These are phyloP conservation scores for Diutina siamensis DNA, from an alignment of 1,139 yeast genomes.

Conservation along the genomic window DNA sequence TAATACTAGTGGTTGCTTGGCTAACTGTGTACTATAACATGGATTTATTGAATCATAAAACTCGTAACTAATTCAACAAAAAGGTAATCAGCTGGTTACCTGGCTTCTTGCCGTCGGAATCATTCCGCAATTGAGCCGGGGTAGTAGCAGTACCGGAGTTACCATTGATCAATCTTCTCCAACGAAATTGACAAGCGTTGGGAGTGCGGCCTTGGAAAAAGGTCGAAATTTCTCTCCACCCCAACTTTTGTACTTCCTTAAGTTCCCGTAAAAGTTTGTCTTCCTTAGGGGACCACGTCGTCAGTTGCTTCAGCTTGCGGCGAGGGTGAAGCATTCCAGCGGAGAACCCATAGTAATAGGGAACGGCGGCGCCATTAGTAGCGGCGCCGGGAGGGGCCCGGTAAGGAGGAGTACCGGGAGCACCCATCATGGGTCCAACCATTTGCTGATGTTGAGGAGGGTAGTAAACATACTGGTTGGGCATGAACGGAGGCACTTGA, in stretches of 20 bases:
- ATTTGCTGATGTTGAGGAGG: slow-evolving; percentile 4
- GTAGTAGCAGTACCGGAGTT: slow-evolving; percentile 7
- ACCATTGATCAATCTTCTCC: slow-evolving; percentile 5
- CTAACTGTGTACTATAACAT: neutral
- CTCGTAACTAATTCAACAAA: slow-evolving; percentile 13
- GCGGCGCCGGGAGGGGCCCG: slow-evolving; percentile 2
- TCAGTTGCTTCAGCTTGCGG: slow-evolving; percentile 21
- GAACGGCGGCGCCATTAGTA: neutral
- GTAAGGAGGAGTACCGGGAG: neutral
- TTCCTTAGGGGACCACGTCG: slow-evolving; percentile 31
- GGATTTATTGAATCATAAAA: neutral
- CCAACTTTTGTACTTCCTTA: slow-evolving; percentile 17
- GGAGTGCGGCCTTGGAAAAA: slow-evolving; percentile 5
- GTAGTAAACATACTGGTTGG: slow-evolving; percentile 4
- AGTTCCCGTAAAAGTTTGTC: slow-evolving; percentile 26
- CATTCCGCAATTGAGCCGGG: neutral
- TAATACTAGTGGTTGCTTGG: too few relatives aligned
- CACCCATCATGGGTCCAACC: neutral
- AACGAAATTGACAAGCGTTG: slow-evolving; percentile 5
- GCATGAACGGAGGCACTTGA: neutral
- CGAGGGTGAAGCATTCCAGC: slow-evolving; percentile 7
- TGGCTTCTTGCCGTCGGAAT: slow-evolving; percentile 10
- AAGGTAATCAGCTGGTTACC: slow-evolving; percentile 19
- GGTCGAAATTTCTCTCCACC: slow-evolving; percentile 4
- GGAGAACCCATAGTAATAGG: neutral